phyloP scores from a whole-genome alignment of 495 filamentous ascomycete species.

The Lasiosphaeria miniovina region DNA sequence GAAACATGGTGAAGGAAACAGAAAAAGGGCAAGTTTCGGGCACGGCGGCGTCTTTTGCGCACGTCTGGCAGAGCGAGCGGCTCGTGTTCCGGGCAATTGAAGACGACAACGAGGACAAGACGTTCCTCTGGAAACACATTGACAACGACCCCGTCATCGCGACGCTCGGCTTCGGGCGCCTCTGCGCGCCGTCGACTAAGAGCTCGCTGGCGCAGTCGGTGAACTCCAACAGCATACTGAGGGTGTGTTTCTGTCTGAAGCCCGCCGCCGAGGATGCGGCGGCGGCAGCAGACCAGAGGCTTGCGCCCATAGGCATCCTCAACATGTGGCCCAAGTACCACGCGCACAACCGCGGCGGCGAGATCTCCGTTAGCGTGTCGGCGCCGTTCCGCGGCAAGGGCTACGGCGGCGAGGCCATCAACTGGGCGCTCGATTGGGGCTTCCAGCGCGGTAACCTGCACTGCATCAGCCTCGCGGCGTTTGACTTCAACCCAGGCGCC shows the following conservation, averaged over 20 bases:
- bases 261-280: constrained; percentile 6
- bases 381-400: constrained; percentile 42
- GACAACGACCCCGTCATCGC: constrained; percentile 26
- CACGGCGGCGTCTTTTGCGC: constrained; percentile 2
- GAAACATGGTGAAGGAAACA: neutral
- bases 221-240: constrained; percentile 32
- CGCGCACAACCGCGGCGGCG: constrained; percentile 41
- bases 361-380: constrained; percentile 41
- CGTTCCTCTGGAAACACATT: constrained; percentile 25
- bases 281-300: neutral
- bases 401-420: constrained; percentile 54
- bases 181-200: constrained; percentile 24
- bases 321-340: constrained; percentile 25
- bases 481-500: constrained; percentile 45
- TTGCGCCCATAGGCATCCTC: constrained; percentile 24
- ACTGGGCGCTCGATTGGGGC: constrained; percentile 49
- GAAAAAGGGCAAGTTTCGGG: neutral
- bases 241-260: constrained; percentile 39
- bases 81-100: constrained; percentile 38
- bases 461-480: constrained; percentile 38
- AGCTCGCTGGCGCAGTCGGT: constrained; percentile 13
- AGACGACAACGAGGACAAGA: constrained; percentile 30
- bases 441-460: constrained; percentile 48
- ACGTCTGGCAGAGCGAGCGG: constrained; percentile 31
- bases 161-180: constrained; percentile 23